A percentile compares a stretch with the other conserved stretches of the same genome.
Conservation (phyloP, 129 eudicot genomes). For the Flaveria brownii region DNA sequence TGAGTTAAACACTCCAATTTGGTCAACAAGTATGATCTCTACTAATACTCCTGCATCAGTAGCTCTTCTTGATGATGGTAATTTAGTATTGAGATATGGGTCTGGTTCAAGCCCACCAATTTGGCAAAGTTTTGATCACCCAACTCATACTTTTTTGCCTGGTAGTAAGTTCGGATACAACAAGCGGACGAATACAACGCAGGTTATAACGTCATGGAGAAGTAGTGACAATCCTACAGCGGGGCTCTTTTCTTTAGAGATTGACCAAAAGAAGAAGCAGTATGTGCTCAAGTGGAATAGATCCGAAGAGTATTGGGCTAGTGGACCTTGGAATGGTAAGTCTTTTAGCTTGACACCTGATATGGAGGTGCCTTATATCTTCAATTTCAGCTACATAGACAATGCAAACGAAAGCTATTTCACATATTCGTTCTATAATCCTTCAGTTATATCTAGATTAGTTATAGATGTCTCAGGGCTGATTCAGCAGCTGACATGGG, state of each 20-base stretch:
- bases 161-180: slow-evolving; percentile 43
- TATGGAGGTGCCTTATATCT: slow-evolving; percentile 41
- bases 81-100: slow-evolving; percentile 37
- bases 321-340: slow-evolving; percentile 51
- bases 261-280: slow-evolving; percentile 28
- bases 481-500: slow-evolving; percentile 44
- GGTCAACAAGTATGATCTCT: slow-evolving; percentile 49
- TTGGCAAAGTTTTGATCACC: slow-evolving; percentile 56
- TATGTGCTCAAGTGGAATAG: slow-evolving; percentile 46
- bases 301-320: slow-evolving; percentile 41
- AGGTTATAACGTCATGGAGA: slow-evolving; percentile 36
- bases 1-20: slow-evolving; percentile 33
- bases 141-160: slow-evolving; percentile 48
- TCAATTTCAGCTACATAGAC: slow-evolving; percentile 43
- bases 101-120: slow-evolving; percentile 13
- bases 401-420: slow-evolving; percentile 57
- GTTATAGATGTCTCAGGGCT: slow-evolving; percentile 49
- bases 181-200: slow-evolving; percentile 14
- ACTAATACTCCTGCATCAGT: slow-evolving; percentile 19
- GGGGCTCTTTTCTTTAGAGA: slow-evolving; percentile 34
- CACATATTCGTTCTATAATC: slow-evolving; percentile 35
- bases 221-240: slow-evolving; percentile 26
- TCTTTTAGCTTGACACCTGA: slow-evolving; percentile 48
- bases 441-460: slow-evolving; percentile 39
- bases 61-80: slow-evolving; percentile 43